These are phyloP conservation scores for Fusarium chlamydosporum DNA, from an alignment of 2,329 filamentous ascomycete species.

Conservation along the genomic window DNA sequence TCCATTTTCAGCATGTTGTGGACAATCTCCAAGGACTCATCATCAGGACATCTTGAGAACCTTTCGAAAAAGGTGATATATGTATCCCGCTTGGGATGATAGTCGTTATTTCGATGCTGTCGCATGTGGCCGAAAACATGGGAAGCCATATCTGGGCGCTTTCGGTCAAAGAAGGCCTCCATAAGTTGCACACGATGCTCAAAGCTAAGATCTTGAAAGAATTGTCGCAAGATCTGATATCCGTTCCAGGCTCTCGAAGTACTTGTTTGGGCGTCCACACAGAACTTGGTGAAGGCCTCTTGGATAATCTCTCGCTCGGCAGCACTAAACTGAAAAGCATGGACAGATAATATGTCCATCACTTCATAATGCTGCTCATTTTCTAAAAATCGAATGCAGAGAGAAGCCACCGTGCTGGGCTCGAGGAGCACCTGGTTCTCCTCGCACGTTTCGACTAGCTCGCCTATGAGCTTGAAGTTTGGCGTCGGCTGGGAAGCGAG, in stretches of 20 bases:
- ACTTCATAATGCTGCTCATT: conserved; percentile 84
- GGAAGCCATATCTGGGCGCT: conserved; percentile 85
- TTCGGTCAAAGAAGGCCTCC: conserved; percentile 82
- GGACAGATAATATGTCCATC: conserved; percentile 83
- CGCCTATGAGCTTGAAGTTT: conserved; percentile 78
- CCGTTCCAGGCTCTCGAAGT: conserved; percentile 75
- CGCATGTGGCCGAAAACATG: conserved; percentile 95
- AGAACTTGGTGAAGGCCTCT: conserved; percentile 76
- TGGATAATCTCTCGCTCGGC: conserved; percentile 77
- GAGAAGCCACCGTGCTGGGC: conserved; percentile 78
- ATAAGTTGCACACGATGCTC: conserved; percentile 79
- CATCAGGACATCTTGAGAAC: conserved; percentile 68
- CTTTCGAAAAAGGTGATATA: conserved; percentile 86
- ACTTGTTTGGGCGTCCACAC: conserved; percentile 72
- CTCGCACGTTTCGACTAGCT: conserved; percentile 80
- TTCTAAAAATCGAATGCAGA: conserved; percentile 81
- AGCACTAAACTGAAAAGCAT: conserved; percentile 78
- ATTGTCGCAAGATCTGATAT: conserved; percentile 75
- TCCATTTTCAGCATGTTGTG: conserved; percentile 98
- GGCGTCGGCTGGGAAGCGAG: conserved; percentile 73
- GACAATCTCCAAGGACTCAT: conserved; percentile 78
- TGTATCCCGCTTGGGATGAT: conserved; percentile 78
- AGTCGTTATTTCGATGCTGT: conserved; percentile 73
- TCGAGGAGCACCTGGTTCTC: conserved; percentile 78
- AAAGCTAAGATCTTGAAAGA: conserved; percentile 76